These are phyloP conservation scores for Fusarium albosuccineum DNA, from an alignment of 2,329 filamentous ascomycete genomes.

Conservation along the genomic window DNA sequence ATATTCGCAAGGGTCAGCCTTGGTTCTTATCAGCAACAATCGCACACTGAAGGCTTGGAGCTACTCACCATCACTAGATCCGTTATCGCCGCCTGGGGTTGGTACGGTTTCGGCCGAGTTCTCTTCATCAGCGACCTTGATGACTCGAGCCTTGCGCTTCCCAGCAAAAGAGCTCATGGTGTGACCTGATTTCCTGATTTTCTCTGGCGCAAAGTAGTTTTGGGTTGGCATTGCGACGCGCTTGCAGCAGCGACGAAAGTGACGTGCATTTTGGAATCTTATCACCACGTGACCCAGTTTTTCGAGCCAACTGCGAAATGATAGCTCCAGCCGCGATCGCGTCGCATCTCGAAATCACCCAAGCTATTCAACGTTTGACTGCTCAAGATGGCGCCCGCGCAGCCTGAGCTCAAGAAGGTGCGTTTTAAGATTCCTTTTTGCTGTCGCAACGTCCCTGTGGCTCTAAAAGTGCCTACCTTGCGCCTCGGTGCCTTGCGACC, in stretches of 20 bases:
- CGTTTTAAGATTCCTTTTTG: neutral
- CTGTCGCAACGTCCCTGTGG: neutral
- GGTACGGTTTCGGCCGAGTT: slow-evolving; percentile 52
- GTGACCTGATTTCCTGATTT: slow-evolving; percentile 18
- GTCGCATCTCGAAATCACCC: slow-evolving; percentile 45
- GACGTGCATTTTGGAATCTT: slow-evolving; percentile 55
- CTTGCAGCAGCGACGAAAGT: slow-evolving; percentile 23
- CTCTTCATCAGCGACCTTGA: slow-evolving; percentile 77
- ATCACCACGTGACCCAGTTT: slow-evolving; percentile 62
- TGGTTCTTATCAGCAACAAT: slow-evolving; percentile 51
- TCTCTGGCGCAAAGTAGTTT: slow-evolving; percentile 11
- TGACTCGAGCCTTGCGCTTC: slow-evolving; percentile 80
- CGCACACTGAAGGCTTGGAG: slow-evolving; percentile 29
- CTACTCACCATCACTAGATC: slow-evolving; percentile 56
- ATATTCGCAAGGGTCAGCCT: slow-evolving; percentile 50
- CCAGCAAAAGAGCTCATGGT: slow-evolving; percentile 68
- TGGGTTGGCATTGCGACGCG: slow-evolving; percentile 19
- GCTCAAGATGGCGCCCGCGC: slow-evolving; percentile 93
- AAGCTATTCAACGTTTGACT: slow-evolving; percentile 43
- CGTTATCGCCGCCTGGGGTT: slow-evolving; percentile 40
- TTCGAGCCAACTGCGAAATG: slow-evolving; percentile 41
- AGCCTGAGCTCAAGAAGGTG: slow-evolving; percentile 99
- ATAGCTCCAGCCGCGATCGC: slow-evolving; percentile 46
- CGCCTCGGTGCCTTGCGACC: neutral
- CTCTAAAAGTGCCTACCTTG: too few relatives aligned